Evolutionary conservation across 129 eudicot genomes (phyloP).

Genomic region (Lactuca saligna): DNA sequence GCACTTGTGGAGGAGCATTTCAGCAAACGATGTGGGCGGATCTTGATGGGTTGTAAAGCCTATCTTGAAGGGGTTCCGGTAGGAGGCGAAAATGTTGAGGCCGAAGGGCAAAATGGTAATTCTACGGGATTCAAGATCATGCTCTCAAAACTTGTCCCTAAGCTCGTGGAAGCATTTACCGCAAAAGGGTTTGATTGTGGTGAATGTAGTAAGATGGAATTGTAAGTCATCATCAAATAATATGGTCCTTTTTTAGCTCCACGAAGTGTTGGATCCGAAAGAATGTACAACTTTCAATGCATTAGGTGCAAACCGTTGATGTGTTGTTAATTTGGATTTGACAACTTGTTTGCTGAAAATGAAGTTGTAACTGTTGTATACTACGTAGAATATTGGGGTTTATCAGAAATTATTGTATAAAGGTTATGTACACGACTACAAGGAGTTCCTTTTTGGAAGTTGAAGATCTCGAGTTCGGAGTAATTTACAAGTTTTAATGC

Average conservation of each 20-base stretch:
- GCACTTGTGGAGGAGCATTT: slow-evolving; percentile 83
- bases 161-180: slow-evolving; percentile 78
- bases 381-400: slow-evolving; percentile 21
- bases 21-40: slow-evolving; percentile 35
- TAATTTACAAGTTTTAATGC: background rate
- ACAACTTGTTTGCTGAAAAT: background rate
- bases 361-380: slow-evolving; percentile 11
- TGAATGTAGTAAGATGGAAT: slow-evolving; percentile 21
- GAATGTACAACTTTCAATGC: slow-evolving; percentile 1
- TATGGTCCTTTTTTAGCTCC: background rate
- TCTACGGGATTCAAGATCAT: slow-evolving; percentile 92
- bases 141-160: slow-evolving; percentile 77
- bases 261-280: background rate
- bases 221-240: slow-evolving; percentile 17
- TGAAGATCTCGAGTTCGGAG: background rate
- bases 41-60: slow-evolving; percentile 68
- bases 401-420: background rate
- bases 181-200: slow-evolving; percentile 64
- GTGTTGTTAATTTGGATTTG: background rate
- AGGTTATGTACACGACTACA: background rate
- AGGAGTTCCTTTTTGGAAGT: background rate
- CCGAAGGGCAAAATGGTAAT: slow-evolving; percentile 45
- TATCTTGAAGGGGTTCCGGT: slow-evolving; percentile 82
- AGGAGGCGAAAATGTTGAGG: slow-evolving; percentile 29
- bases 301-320: slow-evolving; percentile 8